These are phyloP conservation scores for Nemania sp. DNA, from an alignment of 2,329 filamentous ascomycete species.

Conservation along the genomic window DNA sequence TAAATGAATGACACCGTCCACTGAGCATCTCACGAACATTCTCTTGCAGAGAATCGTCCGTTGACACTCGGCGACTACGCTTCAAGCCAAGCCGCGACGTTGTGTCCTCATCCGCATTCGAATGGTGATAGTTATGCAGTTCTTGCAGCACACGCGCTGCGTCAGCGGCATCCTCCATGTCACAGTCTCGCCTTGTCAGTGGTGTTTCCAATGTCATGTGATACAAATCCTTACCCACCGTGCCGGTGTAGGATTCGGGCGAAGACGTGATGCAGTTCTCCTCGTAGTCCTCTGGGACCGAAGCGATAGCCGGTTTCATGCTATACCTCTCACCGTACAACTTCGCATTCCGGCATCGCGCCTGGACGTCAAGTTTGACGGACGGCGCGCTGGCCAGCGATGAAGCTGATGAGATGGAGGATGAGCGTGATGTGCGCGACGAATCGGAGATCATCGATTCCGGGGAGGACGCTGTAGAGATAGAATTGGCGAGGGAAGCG, in stretches of 20 bases:
- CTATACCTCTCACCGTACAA: slow-evolving; percentile 60
- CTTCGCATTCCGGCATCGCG: slow-evolving; percentile 67
- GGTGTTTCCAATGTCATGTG: slow-evolving; percentile 56
- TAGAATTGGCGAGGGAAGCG: slow-evolving; percentile 65
- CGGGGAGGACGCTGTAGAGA: slow-evolving; percentile 67
- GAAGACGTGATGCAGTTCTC: slow-evolving; percentile 57
- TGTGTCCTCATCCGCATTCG: slow-evolving; percentile 40
- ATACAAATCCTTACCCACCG: slow-evolving; percentile 56
- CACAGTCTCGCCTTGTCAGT: slow-evolving; percentile 50
- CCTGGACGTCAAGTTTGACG: slow-evolving; percentile 62
- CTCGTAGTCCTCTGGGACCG: slow-evolving; percentile 62
- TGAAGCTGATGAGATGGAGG: slow-evolving; percentile 67
- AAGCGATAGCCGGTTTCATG: slow-evolving; percentile 56
- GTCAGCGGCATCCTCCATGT: slow-evolving; percentile 56
- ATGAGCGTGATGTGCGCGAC: slow-evolving; percentile 65
- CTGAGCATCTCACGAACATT: slow-evolving; percentile 67
- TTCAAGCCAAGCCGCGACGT: slow-evolving; percentile 53
- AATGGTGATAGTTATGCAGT: slow-evolving; percentile 58
- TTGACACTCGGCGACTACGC: slow-evolving; percentile 62
- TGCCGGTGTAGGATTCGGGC: slow-evolving; percentile 60
- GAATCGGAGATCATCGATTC: slow-evolving; percentile 70
- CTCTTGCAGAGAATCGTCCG: slow-evolving; percentile 66
- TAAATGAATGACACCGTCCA: slow-evolving; percentile 41
- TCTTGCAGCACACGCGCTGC: slow-evolving; percentile 64
- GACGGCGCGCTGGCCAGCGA: slow-evolving; percentile 64